Evolutionary conservation across 163 green algal species (phyloP).

Genomic region (Scenedesmus sp.): DNA sequence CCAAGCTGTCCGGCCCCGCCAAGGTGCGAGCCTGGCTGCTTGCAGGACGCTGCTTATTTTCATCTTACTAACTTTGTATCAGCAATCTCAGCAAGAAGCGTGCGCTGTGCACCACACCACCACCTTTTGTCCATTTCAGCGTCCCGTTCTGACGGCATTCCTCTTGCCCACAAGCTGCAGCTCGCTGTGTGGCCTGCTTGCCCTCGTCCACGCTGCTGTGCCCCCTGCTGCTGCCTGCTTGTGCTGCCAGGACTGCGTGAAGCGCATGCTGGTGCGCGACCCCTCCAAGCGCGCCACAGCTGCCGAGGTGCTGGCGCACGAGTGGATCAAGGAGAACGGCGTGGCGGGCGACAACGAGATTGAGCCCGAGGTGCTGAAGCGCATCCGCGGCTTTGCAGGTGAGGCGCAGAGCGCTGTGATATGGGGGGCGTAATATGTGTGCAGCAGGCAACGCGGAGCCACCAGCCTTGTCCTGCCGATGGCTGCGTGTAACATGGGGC

Average conservation of each 20-base stretch:
- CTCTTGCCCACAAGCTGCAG: no score
- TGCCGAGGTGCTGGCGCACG: constrained; percentile 91
- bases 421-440: neutral
- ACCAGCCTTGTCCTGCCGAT: no score
- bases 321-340: constrained; percentile 95
- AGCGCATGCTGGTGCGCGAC: constrained; percentile 92
- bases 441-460: no score
- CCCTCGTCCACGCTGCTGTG: neutral
- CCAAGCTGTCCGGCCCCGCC: constrained; percentile 79
- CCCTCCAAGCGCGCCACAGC: constrained; percentile 89
- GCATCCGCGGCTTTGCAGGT: constrained; percentile 90
- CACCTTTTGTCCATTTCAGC: no score
- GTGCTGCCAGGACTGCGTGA: constrained; percentile 89
- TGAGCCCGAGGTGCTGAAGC: constrained; percentile 92
- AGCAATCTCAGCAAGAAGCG: no score
- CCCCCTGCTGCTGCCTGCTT: neutral
- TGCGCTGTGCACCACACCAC: no score
- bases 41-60: neutral
- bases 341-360: constrained; percentile 89
- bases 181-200: neutral
- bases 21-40: neutral
- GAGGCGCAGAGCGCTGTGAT: neutral
- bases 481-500: no score
- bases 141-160: no score
- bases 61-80: no score